phyloP scores from a whole-genome alignment of 805 yeast genomes.

The Teunomyces barrocoloradensis region DNA sequence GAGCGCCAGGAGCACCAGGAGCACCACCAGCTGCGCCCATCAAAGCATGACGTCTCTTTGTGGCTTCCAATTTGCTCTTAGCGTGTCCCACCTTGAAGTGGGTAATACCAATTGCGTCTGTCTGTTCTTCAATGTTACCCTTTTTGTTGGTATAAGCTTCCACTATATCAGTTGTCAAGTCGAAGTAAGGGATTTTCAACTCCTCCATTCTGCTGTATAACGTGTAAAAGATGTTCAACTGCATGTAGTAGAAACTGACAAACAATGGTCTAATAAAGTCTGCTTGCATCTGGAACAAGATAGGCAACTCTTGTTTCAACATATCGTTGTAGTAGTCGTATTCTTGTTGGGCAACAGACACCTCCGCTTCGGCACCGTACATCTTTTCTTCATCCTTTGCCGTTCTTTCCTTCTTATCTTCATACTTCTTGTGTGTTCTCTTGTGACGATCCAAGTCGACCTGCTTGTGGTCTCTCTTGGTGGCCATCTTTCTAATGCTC shows the following conservation, averaged over 20 bases:
- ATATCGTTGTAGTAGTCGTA: slow-evolving; percentile 93
- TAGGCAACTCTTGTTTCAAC: slow-evolving; percentile 87
- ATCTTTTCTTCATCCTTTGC: slow-evolving; percentile 88
- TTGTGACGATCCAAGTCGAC: slow-evolving; percentile 87
- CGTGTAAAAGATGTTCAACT: slow-evolving; percentile 93
- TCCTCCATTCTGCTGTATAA: slow-evolving; percentile 89
- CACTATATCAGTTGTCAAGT: slow-evolving; percentile 76
- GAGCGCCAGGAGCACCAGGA: slow-evolving; percentile 7
- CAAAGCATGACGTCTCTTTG: slow-evolving; percentile 68
- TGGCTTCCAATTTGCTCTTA: slow-evolving; percentile 76
- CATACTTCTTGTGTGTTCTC: slow-evolving; percentile 65
- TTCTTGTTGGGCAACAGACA: slow-evolving; percentile 90
- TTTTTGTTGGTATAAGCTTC: slow-evolving; percentile 78
- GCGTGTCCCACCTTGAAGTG: slow-evolving; percentile 91
- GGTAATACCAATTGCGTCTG: slow-evolving; percentile 87
- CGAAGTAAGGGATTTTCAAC: slow-evolving; percentile 95
- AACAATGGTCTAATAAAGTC: slow-evolving; percentile 92
- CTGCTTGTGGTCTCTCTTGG: slow-evolving; percentile 93
- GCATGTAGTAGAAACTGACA: slow-evolving; percentile 95
- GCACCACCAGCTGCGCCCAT: slow-evolving; percentile 25
- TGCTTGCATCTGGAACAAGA: slow-evolving; percentile 82
- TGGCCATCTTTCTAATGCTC: slow-evolving; percentile 86
- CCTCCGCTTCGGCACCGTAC: slow-evolving; percentile 86
- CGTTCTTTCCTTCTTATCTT: slow-evolving; percentile 77
- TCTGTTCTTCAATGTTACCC: slow-evolving; percentile 85